Percentiles rank a stretch among this genome's conserved stretches.
These are phyloP conservation scores for Penicillium sp. DNA, from an alignment of 2,329 filamentous ascomycete genomes.

Conservation along the genomic window DNA sequence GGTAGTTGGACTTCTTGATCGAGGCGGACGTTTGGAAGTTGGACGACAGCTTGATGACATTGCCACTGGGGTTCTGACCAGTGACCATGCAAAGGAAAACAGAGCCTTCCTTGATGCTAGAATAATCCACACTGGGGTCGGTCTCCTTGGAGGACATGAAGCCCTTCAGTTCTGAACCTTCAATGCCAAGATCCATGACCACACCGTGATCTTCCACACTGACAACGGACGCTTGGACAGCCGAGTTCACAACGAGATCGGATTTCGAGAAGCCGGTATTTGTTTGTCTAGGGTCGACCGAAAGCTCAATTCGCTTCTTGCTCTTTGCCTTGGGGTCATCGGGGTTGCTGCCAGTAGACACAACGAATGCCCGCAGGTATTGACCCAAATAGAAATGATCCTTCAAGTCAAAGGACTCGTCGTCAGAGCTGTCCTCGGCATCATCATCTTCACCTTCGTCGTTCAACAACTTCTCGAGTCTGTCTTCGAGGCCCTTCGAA, in stretches of 20 bases:
- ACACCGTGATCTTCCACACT: conserved; percentile 96
- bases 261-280: conserved; percentile 66
- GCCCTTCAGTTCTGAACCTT: conserved; percentile 59
- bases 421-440: conserved; percentile 41
- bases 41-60: conserved; percentile 76
- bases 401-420: conserved; percentile 61
- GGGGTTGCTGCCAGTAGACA: conserved; percentile 59
- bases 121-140: conserved; percentile 55
- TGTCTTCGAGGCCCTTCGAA: conserved; percentile 67
- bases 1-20: conserved; percentile 54
- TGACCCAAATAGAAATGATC: conserved; percentile 73
- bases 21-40: conserved; percentile 62
- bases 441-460: conserved; percentile 52
- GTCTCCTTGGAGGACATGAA: conserved; percentile 82
- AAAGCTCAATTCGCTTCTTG: conserved; percentile 78
- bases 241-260: conserved; percentile 65
- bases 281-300: conserved; percentile 66
- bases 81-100: conserved; percentile 77
- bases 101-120: conserved; percentile 67
- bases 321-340: conserved; percentile 49
- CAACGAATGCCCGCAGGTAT: conserved; percentile 75
- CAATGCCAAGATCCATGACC: conserved; percentile 81
- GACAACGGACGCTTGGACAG: conserved; percentile 74
- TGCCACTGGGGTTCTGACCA: conserved; percentile 65
- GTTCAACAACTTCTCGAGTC: conserved; percentile 59